Evolutionary conservation across 2,329 filamentous ascomycete species (phyloP).

Genomic region (Nothomitra cinnamomea): DNA sequence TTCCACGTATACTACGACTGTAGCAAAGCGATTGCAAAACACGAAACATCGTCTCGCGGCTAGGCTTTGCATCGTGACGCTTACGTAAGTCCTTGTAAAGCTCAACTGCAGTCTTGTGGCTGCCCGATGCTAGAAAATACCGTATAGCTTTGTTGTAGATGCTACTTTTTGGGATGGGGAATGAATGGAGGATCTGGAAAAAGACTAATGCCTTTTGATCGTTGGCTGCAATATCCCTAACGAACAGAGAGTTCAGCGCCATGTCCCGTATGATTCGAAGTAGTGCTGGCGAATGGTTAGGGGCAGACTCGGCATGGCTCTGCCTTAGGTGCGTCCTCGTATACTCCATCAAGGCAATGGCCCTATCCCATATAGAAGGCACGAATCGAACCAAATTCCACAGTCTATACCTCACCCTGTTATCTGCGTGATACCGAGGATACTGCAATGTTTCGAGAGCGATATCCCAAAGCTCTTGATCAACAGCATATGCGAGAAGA

Average conservation of each 20-base stretch:
- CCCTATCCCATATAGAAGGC: conserved; percentile 5
- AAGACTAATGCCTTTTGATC: neutral
- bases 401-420: conserved; percentile 6
- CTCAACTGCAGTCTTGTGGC: conserved; percentile 8
- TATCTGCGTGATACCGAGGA: conserved; percentile 3
- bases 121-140: conserved; percentile 6
- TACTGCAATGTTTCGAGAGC: conserved; percentile 9
- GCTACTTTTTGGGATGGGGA: neutral
- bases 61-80: conserved; percentile 5
- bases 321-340: neutral
- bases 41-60: conserved; percentile 12
- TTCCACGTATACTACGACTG: conserved; percentile 17
- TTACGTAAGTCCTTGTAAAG: conserved; percentile 12
- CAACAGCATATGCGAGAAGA: conserved; percentile 10
- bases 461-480: conserved; percentile 8
- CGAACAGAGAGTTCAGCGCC: neutral
- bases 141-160: neutral
- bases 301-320: neutral
- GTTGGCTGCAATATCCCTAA: neutral
- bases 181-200: neutral
- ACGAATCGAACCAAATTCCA: conserved; percentile 9
- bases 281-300: neutral
- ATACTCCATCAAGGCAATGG: neutral
- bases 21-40: conserved; percentile 18
- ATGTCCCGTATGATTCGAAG: neutral